phyloP scores from a whole-genome alignment of 306 rosid species.

The Castanea crenata region DNA sequence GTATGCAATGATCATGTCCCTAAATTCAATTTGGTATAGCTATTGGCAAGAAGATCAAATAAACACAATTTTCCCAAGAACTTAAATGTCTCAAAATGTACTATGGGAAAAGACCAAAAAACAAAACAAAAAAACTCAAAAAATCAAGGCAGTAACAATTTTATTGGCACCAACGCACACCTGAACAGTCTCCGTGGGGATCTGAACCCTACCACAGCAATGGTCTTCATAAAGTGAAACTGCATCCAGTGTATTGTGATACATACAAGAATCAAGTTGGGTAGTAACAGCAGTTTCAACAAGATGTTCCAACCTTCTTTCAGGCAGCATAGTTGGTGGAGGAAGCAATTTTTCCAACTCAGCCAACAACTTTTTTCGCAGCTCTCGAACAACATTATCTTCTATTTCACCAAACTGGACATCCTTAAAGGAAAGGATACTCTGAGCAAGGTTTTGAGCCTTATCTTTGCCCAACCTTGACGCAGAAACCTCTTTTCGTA shows the following conservation, averaged over 20 bases:
- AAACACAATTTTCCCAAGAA: neutral
- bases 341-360: constrained; percentile 76
- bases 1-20: neutral
- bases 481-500: constrained; percentile 54
- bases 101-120: neutral
- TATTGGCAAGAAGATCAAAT: neutral
- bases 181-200: constrained; percentile 82
- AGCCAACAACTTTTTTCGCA: constrained; percentile 37
- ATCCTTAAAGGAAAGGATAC: constrained; percentile 45
- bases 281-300: constrained; percentile 63
- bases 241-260: constrained; percentile 50
- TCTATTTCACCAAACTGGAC: constrained; percentile 34
- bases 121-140: too few relatives aligned
- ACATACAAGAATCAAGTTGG: constrained; percentile 70
- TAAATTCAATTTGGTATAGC: neutral
- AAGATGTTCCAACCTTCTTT: constrained; percentile 72
- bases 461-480: constrained; percentile 46
- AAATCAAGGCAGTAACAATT: neutral
- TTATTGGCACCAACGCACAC: constrained; percentile 36
- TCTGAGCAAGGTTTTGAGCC: constrained; percentile 57
- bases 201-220: constrained; percentile 60
- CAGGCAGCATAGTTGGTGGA: constrained; percentile 53
- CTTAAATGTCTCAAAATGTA: neutral
- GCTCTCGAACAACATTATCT: constrained; percentile 35
- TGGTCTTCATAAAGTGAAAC: constrained; percentile 78